A percentile compares a stretch with the other conserved stretches of the same genome.
Conservation (phyloP, 176 grass and related monocot species). For the Oryza glumipatula region DNA sequence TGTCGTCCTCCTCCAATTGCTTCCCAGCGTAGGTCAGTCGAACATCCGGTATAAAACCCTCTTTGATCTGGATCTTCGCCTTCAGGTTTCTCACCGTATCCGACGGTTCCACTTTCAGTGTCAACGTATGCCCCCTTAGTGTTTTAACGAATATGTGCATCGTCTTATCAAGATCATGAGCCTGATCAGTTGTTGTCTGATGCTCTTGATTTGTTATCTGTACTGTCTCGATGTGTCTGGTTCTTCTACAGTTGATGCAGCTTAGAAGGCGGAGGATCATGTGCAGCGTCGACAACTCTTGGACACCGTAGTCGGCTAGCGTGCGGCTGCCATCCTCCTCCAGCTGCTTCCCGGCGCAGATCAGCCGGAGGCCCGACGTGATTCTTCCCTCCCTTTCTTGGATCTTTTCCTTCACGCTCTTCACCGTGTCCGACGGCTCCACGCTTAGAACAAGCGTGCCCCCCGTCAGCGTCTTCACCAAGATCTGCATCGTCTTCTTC, state of each 20-base stretch:
- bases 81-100: constrained; percentile 41
- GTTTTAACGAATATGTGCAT: constrained; percentile 53
- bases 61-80: constrained; percentile 20
- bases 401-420: constrained; percentile 41
- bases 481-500: too few species aligned
- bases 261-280: too few species aligned
- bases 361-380: not conserved
- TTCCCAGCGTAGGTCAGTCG: constrained; percentile 47
- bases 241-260: too few species aligned
- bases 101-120: constrained; percentile 31
- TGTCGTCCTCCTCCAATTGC: constrained; percentile 47
- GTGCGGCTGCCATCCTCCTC: constrained; percentile 7
- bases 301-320: too few species aligned
- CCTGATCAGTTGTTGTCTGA: too few species aligned
- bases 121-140: constrained; percentile 37
- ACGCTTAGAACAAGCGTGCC: constrained; percentile 28
- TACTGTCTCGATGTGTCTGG: too few species aligned
- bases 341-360: constrained; percentile 56
- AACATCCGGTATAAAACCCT: too few species aligned
- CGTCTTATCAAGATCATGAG: not conserved
- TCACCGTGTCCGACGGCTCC: constrained; percentile 37
- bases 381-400: constrained; percentile 21
- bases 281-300: too few species aligned
- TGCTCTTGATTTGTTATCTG: too few species aligned
- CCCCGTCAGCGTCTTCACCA: constrained; percentile 7